Evolutionary conservation across 345 rosid species (phyloP).

Genomic region (Excoecaria agallocha): DNA sequence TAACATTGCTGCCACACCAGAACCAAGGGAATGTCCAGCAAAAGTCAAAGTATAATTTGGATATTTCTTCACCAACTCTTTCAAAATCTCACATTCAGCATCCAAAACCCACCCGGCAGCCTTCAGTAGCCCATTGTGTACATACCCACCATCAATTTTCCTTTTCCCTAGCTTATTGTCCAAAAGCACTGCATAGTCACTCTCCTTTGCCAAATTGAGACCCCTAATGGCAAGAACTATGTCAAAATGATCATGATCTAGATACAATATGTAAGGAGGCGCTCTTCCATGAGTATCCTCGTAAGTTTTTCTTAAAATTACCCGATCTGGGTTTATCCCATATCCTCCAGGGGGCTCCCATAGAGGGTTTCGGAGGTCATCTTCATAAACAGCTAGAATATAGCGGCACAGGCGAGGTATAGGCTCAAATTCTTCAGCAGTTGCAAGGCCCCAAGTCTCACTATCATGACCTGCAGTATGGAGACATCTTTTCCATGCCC

Average conservation of each 20-base stretch:
- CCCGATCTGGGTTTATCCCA: constrained; percentile 72
- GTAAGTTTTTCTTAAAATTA: constrained; percentile 57
- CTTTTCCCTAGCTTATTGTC: constrained; percentile 81
- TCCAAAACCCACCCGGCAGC: constrained; percentile 86
- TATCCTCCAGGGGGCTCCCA: constrained; percentile 95
- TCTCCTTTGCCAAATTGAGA: constrained; percentile 80
- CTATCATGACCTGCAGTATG: constrained; percentile 90
- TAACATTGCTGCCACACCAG: constrained; percentile 90
- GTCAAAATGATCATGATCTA: constrained; percentile 72
- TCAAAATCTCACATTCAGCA: constrained; percentile 68
- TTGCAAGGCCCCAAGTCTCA: constrained; percentile 84
- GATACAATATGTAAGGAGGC: constrained; percentile 73
- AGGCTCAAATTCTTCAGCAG: constrained; percentile 81
- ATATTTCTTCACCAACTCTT: constrained; percentile 55
- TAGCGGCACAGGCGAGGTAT: constrained; percentile 87
- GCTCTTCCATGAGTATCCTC: constrained; percentile 74
- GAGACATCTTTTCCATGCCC: constrained; percentile 97
- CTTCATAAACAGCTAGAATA: constrained; percentile 87
- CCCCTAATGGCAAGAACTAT: constrained; percentile 83
- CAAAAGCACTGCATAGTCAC: constrained; percentile 78
- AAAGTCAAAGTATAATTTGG: constrained; percentile 80
- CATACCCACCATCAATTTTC: constrained; percentile 89
- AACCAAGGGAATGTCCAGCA: constrained; percentile 91
- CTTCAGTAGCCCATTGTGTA: constrained; percentile 86
- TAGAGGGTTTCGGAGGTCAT: constrained; percentile 68